A percentile compares a stretch with the other conserved stretches of the same genome.
phyloP scores from a whole-genome alignment of 2,329 filamentous ascomycete species.

The Aspergillus viridinutans region DNA sequence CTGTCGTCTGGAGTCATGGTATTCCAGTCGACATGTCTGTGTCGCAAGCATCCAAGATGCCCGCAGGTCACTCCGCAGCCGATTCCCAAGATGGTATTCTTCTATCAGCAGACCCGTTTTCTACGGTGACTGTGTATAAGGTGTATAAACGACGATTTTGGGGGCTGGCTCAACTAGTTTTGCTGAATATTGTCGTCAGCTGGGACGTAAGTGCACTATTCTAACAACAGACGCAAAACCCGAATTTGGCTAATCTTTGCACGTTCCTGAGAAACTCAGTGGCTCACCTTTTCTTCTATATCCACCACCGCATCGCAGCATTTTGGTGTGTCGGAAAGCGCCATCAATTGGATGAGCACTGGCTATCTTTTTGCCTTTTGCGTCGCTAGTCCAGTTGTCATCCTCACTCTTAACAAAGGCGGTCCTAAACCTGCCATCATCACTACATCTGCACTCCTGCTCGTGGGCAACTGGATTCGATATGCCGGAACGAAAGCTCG shows the following conservation, averaged over 20 bases:
- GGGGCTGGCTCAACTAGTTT: constrained; percentile 73
- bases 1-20: neutral
- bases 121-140: constrained; percentile 37
- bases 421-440: constrained; percentile 78
- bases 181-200: constrained; percentile 88
- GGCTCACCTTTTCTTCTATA: constrained; percentile 87
- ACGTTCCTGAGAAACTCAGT: constrained; percentile 48
- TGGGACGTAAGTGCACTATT: constrained; percentile 72
- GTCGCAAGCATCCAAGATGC: neutral
- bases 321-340: constrained; percentile 68
- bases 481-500: constrained; percentile 63
- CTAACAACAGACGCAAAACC: neutral
- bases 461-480: constrained; percentile 87
- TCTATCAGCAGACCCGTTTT: constrained; percentile 6
- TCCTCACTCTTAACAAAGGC: constrained; percentile 70
- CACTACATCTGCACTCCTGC: constrained; percentile 64
- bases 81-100: constrained; percentile 2
- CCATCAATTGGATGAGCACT: constrained; percentile 91
- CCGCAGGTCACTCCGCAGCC: neutral
- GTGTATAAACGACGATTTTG: constrained; percentile 88
- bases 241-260: neutral
- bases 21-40: neutral
- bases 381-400: constrained; percentile 65
- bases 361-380: constrained; percentile 83
- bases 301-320: constrained; percentile 69